Evolutionary conservation across 108 stramenopile genomes (phyloP).

Genomic region (Hondaea fermentalgiana): DNA sequence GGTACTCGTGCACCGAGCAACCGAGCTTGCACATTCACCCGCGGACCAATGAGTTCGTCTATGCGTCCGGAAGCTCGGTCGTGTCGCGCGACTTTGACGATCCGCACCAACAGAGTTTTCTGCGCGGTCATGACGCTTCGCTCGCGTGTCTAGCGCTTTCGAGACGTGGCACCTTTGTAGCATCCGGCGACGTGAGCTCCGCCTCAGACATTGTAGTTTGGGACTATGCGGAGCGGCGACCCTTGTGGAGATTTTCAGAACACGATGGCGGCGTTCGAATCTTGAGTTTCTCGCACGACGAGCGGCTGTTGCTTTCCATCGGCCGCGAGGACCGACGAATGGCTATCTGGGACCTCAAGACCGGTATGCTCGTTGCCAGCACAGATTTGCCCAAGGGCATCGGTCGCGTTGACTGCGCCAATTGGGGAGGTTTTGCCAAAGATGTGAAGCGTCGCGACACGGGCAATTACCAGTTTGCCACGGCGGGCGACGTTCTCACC

Average conservation of each 20-base stretch:
- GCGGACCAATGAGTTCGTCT: slow-evolving; percentile 38
- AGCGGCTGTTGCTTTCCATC: slow-evolving; percentile 35
- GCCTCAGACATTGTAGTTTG: slow-evolving; percentile 46
- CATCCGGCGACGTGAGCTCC: slow-evolving; percentile 44
- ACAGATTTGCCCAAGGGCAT: slow-evolving; percentile 16
- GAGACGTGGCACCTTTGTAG: slow-evolving; percentile 24
- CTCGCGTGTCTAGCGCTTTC: slow-evolving; percentile 24
- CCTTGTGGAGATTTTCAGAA: slow-evolving; percentile 43
- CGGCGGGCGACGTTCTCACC: slow-evolving; percentile 35
- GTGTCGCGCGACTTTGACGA: slow-evolving; percentile 46
- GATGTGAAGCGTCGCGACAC: slow-evolving; percentile 57
- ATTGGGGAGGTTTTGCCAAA: slow-evolving; percentile 35
- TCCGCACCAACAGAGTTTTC: slow-evolving; percentile 44
- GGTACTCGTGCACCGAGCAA: slow-evolving; percentile 24
- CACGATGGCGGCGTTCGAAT: slow-evolving; percentile 48
- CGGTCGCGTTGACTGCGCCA: background rate
- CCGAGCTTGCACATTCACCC: slow-evolving; percentile 39
- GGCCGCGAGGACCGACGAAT: slow-evolving; percentile 47
- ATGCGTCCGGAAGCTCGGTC: slow-evolving; percentile 34
- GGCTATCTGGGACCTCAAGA: slow-evolving; percentile 50
- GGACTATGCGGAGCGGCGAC: slow-evolving; percentile 30
- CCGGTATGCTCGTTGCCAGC: slow-evolving; percentile 36
- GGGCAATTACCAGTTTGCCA: slow-evolving; percentile 39
- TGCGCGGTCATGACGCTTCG: slow-evolving; percentile 37
- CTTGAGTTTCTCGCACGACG: slow-evolving; percentile 50